Base-by-base conservation (phyloP, 73 alveolate genomes). In the Paramecium sonneborni region DNA sequence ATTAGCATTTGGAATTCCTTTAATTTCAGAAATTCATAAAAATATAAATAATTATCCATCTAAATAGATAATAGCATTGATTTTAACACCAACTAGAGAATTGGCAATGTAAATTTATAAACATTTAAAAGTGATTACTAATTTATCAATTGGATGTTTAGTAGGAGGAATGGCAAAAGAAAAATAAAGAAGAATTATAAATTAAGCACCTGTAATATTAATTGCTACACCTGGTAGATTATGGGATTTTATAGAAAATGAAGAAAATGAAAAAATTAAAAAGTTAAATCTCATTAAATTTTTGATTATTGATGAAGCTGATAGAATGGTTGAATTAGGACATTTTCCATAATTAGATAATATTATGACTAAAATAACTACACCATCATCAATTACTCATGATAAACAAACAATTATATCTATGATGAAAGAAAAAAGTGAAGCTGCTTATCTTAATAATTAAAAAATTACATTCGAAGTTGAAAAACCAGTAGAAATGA, bases 171-270 rank as follows among this genome's bases (percentile, higher is more conserved):
- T 98, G 93, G 96, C 99, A 14, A 93, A 95, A 35, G 98, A 96
- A 62, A 98, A 98, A 92, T 98, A 98, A 94, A 95, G 95, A 92
- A 94, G 99, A 92, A 87, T 96, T 37, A 92, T 98, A n/a, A 92
- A 95, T 56, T 94, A 95, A 38, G 79, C 91, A 62, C 99, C 99
- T 0, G 96, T 96, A 57, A 95, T 98, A 15, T 87, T 98, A 34
- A 93, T 98, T 21, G 99, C 99, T 38, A 98, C 99, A 1, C 99
- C 99, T 0, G 99, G 99, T 52, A 94, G 99, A 88, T 89, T 97
- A 12, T 98, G 99, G 99, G 99, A 98, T 93, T 96, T 96, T 92
- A 87, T 98, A 57, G 97, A 97, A 67, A 96, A 97, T 72, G 95
- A 95, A 86, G 97, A 95, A 85, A 90, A 97, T 28, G 96, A 95